Evolutionary conservation across 495 filamentous ascomycete species (phyloP).

Genomic region (Penicillium manginii): DNA sequence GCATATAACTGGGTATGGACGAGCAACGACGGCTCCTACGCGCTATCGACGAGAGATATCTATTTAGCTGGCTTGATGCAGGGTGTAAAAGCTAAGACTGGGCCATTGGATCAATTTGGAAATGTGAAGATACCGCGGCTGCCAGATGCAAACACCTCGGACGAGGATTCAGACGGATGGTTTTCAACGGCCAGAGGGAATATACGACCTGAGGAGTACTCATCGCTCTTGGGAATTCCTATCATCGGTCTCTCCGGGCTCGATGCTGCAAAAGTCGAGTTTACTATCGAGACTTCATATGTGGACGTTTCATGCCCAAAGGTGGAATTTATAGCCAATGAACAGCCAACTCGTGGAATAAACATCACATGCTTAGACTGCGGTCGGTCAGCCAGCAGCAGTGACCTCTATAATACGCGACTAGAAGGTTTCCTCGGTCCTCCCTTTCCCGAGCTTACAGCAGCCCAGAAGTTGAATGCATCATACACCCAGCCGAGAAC

Average conservation of each 20-base stretch:
- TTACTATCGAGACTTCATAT: conserved; percentile 18
- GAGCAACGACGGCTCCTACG: conserved; percentile 10
- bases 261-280: conserved; percentile 7
- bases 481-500: no score
- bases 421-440: no score
- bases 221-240: conserved; percentile 18
- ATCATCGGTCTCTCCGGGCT: conserved; percentile 8
- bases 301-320: conserved; percentile 11
- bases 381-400: no score
- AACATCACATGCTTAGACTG: not conserved
- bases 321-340: not conserved
- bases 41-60: conserved; percentile 20
- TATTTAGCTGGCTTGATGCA: conserved; percentile 21
- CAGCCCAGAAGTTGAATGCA: no score
- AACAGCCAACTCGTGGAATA: not conserved
- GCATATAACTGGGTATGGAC: conserved; percentile 5
- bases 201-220: conserved; percentile 5
- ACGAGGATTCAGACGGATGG: conserved; percentile 11
- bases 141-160: conserved; percentile 6
- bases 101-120: conserved; percentile 18
- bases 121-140: conserved; percentile 22
- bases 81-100: conserved; percentile 9
- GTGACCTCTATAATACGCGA: no score
- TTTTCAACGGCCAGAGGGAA: conserved; percentile 7
- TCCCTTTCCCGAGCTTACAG: no score